Base-by-base conservation (phyloP, 805 yeast species). In the Candida dendrica region DNA sequence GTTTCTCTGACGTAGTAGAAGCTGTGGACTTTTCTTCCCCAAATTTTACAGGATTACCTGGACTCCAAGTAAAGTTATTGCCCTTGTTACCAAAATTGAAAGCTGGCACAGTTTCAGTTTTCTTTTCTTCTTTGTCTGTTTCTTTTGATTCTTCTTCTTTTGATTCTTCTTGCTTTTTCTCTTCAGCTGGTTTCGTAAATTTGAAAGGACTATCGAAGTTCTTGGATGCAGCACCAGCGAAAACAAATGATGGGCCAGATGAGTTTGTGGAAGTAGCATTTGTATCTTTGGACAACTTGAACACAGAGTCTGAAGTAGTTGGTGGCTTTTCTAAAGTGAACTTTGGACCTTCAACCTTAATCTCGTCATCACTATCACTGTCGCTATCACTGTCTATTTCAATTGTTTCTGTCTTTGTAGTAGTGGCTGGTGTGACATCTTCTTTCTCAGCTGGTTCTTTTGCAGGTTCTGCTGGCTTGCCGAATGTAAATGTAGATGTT, bases 271-370 rank as follows among this genome's bases (percentile, higher is more conserved):
- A 39, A 3, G 47, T 46, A 10, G 53, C 48, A 34, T 41, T 40
- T 32, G 49, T 49, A 33, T 54, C 56, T 16, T 54, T 46, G 26
- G 64, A 59, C 43, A 77, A 70, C 24, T 69, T 65, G 57, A 77
- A 77, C 6, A 72, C 75, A n/a, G 78, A 67, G 42, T 69, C 66
- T 3, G 66, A 65, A 2, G 75, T 67, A 4, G 70, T 70, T 41
- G 81, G 81, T 24, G 72, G 68, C 24, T 65, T 53, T 14, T 56
- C 58, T 26, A 75, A 47, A 8, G 69, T 71, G 57, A 86, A 86
- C 13, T 69, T 61, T 17, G 95, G 95, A 1, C 95, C 95, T 59
- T 84, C 76, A 24, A 83, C 73, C 55, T 79, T 81, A 20, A 80
- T 61, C 31, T 79, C 84, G 17, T 79, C 78, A 29, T 79, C 85